These are phyloP conservation scores for Exophiala oligosperma DNA, from an alignment of 2,329 filamentous ascomycete genomes.

Conservation along the genomic window DNA sequence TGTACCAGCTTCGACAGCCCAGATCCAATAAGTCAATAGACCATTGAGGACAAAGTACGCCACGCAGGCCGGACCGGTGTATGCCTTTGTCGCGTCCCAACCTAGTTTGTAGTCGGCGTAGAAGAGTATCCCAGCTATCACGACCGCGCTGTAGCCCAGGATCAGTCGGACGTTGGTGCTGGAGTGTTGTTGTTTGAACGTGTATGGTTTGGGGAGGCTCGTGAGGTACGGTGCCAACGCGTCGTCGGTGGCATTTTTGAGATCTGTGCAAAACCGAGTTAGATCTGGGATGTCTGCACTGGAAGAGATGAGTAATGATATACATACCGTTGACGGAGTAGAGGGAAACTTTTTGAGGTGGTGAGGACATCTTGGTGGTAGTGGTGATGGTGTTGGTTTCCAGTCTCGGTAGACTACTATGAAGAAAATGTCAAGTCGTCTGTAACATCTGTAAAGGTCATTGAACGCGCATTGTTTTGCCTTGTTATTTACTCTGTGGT, in stretches of 20 bases:
- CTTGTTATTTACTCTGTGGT: too few relatives aligned
- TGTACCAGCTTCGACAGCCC: slow-evolving; percentile 74
- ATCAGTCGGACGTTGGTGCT: slow-evolving; percentile 79
- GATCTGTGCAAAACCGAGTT: slow-evolving; percentile 57
- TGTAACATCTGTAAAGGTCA: too few relatives aligned
- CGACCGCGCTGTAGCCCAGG: slow-evolving; percentile 80
- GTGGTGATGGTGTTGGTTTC: too few relatives aligned
- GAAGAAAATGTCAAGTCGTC: too few relatives aligned
- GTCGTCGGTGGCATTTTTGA: slow-evolving; percentile 96
- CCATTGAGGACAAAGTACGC: slow-evolving; percentile 79
- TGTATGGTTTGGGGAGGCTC: slow-evolving; percentile 62
- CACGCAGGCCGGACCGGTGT: slow-evolving; percentile 75
- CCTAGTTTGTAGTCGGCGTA: slow-evolving; percentile 88
- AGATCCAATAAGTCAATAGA: slow-evolving; percentile 79
- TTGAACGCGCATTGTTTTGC: too few relatives aligned
- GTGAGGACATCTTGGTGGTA: slow-evolving; percentile 6
- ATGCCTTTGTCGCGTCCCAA: slow-evolving; percentile 81
- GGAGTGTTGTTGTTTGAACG: slow-evolving; percentile 76
- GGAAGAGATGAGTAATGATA: neutral
- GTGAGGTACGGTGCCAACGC: slow-evolving; percentile 91
- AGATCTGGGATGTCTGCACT: slow-evolving; percentile 2
- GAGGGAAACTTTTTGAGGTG: slow-evolving; percentile 42
- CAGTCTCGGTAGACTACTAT: too few relatives aligned
- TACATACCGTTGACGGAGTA: slow-evolving; percentile 46
- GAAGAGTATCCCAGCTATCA: slow-evolving; percentile 80